Evolutionary conservation across 306 rosid species (phyloP), one percentile per base, ranked within the genome.

Genomic region (Quercus alba): DNA sequence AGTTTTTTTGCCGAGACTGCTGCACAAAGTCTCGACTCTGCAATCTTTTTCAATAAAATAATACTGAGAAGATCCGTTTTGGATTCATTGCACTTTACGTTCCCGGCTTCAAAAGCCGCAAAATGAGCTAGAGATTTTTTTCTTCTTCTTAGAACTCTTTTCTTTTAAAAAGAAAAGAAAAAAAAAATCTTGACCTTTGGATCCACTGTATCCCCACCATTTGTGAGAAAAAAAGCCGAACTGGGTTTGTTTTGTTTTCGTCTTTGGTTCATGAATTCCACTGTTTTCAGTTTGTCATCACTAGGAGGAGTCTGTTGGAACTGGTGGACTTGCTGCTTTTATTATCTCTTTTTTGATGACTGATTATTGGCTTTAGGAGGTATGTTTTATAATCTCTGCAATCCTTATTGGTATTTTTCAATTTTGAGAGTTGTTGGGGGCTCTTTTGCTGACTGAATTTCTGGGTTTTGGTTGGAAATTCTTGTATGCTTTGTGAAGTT

Each of bases 191-290:
- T 83, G 79, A 56, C 84, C 62, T 68, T 74, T 68, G 46, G 92
- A 83, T 84, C 83, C 79, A 84, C 46, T 8, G 85, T 88, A 90
- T 90, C 91, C 86, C 85, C 82, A 74, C 87, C 87, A 84, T 82
- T 80, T 46, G 77, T 77, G 78, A 63, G 71, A 26, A 76, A 12
- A 54, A 86, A 84, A 74, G 55, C 35, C 35, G 41, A 86, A 19
- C 84, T 84, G 83, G 84, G 87, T 81, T 80, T 77, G 73, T 80
- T 74, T 87, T 81, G 19, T 73, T 81, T 78, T 81, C 58, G 63
- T 72, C 75, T 76, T 64, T 76, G 77, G 81, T 82, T 82, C 83
- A 78, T 90, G 82, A 69, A 74, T 67, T 86, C 57, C 84, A 78
- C 71, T 81, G 62, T 85, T 81, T 84, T 85, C 26, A 76, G 78